Evolutionary conservation across 805 yeast genomes (phyloP), one percentile per base, ranked within the genome.

Genomic region (Kodamaea leandrae): DNA sequence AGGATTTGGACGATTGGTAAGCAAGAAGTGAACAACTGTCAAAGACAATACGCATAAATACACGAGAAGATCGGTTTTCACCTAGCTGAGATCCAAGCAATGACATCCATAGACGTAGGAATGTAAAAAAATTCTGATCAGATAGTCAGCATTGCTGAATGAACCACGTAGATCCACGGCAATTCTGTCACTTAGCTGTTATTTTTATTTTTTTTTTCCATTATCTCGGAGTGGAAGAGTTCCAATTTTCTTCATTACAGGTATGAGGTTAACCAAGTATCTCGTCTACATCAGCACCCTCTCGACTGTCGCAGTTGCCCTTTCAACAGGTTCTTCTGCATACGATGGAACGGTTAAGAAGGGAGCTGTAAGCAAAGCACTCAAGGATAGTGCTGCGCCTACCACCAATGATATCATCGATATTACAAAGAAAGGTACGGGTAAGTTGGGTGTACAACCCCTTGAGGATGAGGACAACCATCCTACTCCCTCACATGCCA

Each of bases 381-480:
- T 26, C 21, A 19, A 20, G 14, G 27, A 4, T n/a, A 20, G 17
- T 18, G 41, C 13, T 17, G 24, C n/a, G 6, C 23, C 23, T 15
- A 29, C 30, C 25, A 14, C 41, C 19, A 30, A 30, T 18, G 36
- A 38, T 10, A 18, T 30, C 32, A 25, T 24, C 13, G 41, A 24
- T 20, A 21, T 38, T 24, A 32, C 36, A 17, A 26, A 19, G 13
- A 38, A 30, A 16, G 36, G 10, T 6, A 3, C 17, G 23, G 17
- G 26, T 16, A 46, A 38, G 25, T 24, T 61, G 21, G 54, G 55
- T 14, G 57, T 58, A 15, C 47, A 52, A 18, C 35, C 36, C 6
- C 21, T 61, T 13, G 54, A 48, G 10, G 60, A 50, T 14, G 60
- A 48, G 16, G 66, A 62, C 38, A 57, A 61, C 44, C 46, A 48